Evolutionary conservation across 371 early-diverging fungal genomes (phyloP), one percentile per base, ranked within the genome.

Genomic region (Edhazardia aedis): DNA sequence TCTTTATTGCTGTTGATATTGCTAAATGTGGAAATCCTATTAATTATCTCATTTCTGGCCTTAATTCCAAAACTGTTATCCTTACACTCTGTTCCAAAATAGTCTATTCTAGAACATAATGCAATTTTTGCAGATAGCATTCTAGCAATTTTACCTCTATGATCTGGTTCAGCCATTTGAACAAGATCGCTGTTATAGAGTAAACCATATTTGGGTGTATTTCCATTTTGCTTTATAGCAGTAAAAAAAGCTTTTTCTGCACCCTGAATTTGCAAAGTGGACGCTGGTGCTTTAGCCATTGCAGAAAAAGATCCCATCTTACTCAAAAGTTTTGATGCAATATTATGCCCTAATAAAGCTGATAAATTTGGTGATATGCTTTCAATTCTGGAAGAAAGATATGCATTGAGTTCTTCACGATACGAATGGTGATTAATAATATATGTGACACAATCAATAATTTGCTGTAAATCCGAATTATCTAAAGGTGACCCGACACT

Each of bases 211-310:
- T 91, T 89, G 60, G 91, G 91, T 25, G 91, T 90, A 70, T 85
- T 80, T 65, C 81, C 76, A 75, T 86, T 83, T 53, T 82, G 81
- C 78, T 86, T 87, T 61, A 90, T 70, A 6, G 91, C 88, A 59
- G 87, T 79, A 77, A 87, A 87, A 40, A 88, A 78, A 21, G 88
- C 88, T 78, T 91, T 91, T 75, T 91, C 89, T 47, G 92, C 88
- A 69, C 92, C 92, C 21, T 88, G 77, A 47, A 91, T 85, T 77
- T 91, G 92, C 51, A 91, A 79, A 54, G 89, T 88, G 49, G 84
- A 83, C 28, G 86, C 85, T 49, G 88, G 86, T 67, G 80, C 78
- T 76, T 87, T 86, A 67, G 84, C 80, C 50, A 91, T 75, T 61
- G 79, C 82, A 75, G 81, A 80, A 60, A 88, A 72, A 44, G 85